Conservation (phyloP, 2,329 filamentous ascomycete genomes). For the Talaromyces sp. region DNA sequence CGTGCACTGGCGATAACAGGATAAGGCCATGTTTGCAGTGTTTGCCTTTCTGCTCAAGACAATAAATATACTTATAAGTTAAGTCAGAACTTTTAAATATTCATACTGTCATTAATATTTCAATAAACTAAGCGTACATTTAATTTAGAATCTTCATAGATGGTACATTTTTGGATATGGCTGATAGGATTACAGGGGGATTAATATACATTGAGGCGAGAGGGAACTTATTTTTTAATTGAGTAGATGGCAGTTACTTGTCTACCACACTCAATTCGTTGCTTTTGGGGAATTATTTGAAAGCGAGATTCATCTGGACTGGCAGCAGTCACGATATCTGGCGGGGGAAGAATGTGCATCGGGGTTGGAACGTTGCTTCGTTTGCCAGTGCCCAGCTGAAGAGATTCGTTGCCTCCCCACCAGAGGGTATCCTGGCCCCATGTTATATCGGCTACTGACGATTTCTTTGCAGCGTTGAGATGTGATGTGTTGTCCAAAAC, state of each 20-base stretch:
- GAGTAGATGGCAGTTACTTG: conserved; percentile 81
- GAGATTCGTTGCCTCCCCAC: conserved; percentile 94
- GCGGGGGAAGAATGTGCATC: conserved; percentile 71
- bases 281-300: conserved; percentile 75
- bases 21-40: conserved; percentile 25
- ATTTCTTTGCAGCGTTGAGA: conserved; percentile 48
- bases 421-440: conserved; percentile 85
- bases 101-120: not conserved
- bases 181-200: not conserved
- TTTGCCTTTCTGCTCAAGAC: not conserved
- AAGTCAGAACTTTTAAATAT: not conserved
- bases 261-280: conserved; percentile 80
- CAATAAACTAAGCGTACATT: not conserved
- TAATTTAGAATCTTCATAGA: not conserved
- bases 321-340: conserved; percentile 54
- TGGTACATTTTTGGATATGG: not conserved
- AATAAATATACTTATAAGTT: not conserved
- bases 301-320: conserved; percentile 64
- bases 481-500: conserved; percentile 76
- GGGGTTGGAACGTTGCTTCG: conserved; percentile 73
- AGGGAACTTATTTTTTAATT: conserved; percentile 13
- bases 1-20: conserved; percentile 21
- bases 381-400: conserved; percentile 87
- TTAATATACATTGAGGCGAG: not conserved
- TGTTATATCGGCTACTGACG: conserved; percentile 62